Conservation (phyloP, 2,329 filamentous ascomycete genomes). For the Stachybotrys echinatus region DNA sequence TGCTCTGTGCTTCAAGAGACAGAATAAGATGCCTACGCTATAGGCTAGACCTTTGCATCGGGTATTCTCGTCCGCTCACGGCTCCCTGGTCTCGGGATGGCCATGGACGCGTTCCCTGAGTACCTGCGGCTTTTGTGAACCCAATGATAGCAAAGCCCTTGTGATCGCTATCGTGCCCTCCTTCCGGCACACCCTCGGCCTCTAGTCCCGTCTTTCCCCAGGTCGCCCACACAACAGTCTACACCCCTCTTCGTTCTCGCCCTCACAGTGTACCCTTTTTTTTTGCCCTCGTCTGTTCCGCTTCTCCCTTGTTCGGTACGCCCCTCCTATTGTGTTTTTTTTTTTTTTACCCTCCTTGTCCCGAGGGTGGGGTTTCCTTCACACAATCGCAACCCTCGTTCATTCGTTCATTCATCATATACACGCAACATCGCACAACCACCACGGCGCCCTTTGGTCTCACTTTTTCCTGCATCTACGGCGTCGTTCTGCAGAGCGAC, state of each 20-base stretch:
- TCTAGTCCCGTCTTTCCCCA: neutral
- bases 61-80: no score
- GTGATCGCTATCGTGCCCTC: neutral
- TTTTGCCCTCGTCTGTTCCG: neutral
- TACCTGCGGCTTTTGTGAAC: neutral
- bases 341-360: neutral
- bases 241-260: neutral
- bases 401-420: neutral
- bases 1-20: no score
- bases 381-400: neutral
- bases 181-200: neutral
- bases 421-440: neutral
- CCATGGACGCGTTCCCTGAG: neutral
- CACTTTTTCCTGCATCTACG: neutral
- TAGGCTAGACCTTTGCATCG: no score
- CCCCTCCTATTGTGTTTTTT: neutral
- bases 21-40: no score
- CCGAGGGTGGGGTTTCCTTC: neutral
- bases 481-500: neutral
- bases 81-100: neutral
- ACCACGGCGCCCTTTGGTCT: neutral
- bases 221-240: neutral
- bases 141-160: neutral
- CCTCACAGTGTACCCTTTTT: neutral
- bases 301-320: neutral